These are phyloP conservation scores for Syzygium aromaticum DNA, from an alignment of 345 rosid genomes.

Conservation along the genomic window DNA sequence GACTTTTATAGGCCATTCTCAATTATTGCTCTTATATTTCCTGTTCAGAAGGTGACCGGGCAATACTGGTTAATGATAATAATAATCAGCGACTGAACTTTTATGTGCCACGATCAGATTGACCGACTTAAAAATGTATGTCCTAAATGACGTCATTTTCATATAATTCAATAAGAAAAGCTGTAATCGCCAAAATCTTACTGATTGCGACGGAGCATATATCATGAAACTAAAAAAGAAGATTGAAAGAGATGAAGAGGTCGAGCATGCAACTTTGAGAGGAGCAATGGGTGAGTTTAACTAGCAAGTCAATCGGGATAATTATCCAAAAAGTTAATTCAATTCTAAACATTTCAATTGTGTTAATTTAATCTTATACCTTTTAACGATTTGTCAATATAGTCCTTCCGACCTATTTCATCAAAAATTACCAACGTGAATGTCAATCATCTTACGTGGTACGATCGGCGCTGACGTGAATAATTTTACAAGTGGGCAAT, in stretches of 20 bases:
- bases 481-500: neutral
- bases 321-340: neutral
- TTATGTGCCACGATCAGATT: neutral
- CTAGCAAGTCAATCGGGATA: neutral
- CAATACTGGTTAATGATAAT: neutral
- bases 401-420: fast-evolving
- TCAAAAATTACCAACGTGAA: fast-evolving
- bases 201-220: neutral
- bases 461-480: fast-evolving
- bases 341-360: neutral
- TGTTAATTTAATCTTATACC: fast-evolving
- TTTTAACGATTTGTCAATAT: fast-evolving
- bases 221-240: neutral
- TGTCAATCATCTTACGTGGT: fast-evolving
- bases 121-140: neutral
- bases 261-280: neutral
- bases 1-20: neutral
- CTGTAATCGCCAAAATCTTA: neutral
- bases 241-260: neutral
- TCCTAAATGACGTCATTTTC: neutral
- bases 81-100: neutral
- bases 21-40: neutral
- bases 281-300: neutral
- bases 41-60: neutral
- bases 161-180: neutral